Evolutionary conservation across 2,329 filamentous ascomycete genomes (phyloP).

Genomic region (Cladophialophora chaetospira): DNA sequence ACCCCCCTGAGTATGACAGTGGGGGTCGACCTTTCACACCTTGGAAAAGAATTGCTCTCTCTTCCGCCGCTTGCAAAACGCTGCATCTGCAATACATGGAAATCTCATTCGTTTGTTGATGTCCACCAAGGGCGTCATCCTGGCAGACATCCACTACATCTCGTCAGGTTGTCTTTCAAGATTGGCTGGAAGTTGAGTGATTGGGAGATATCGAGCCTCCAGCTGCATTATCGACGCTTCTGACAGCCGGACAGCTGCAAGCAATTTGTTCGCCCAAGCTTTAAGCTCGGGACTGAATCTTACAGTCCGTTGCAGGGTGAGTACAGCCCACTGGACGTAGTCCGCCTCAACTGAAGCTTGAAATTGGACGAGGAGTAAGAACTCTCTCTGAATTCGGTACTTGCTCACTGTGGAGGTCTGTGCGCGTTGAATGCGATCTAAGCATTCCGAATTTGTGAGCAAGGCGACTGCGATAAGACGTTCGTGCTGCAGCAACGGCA

Average conservation of each 20-base stretch:
- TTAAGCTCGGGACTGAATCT: neutral
- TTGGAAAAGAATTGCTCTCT: too few relatives aligned
- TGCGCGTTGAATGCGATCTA: neutral
- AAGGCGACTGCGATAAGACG: neutral
- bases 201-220: neutral
- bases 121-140: too few relatives aligned
- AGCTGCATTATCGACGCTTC: neutral
- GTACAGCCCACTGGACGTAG: neutral
- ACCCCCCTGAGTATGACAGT: too few relatives aligned
- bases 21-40: too few relatives aligned
- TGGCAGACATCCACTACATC: too few relatives aligned
- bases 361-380: neutral
- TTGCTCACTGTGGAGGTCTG: neutral
- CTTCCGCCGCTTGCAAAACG: too few relatives aligned
- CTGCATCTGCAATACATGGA: too few relatives aligned
- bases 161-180: neutral
- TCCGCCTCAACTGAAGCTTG: neutral
- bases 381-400: neutral
- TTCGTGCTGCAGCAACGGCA: neutral
- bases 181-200: neutral
- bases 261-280: neutral
- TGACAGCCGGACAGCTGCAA: neutral
- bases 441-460: neutral
- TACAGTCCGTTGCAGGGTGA: neutral
- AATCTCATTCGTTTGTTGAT: too few relatives aligned